Evolutionary conservation across 2,329 filamentous ascomycete genomes (phyloP).

Genomic region (Curvularia eragrostidis): DNA sequence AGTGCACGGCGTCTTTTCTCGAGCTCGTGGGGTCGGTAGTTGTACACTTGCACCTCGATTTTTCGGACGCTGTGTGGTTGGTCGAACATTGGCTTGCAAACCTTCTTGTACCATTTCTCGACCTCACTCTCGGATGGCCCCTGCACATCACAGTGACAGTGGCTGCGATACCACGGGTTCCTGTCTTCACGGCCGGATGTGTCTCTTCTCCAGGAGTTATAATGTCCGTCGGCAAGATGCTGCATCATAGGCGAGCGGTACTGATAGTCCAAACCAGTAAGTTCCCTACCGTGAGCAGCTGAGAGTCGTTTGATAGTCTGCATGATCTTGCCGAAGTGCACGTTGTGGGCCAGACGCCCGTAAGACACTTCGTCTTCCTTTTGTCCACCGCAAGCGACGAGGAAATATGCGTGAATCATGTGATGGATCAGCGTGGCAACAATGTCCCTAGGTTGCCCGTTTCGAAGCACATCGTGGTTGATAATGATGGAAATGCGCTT

Average conservation of each 20-base stretch:
- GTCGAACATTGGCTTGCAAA: slow-evolving; percentile 41
- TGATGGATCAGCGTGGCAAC: slow-evolving; percentile 52
- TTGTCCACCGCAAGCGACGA: slow-evolving; percentile 51
- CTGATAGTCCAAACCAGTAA: slow-evolving; percentile 47
- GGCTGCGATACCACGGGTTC: slow-evolving; percentile 35
- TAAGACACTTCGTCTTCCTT: slow-evolving; percentile 42
- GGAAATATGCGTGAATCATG: slow-evolving; percentile 56
- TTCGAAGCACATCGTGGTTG: slow-evolving; percentile 32
- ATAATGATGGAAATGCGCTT: slow-evolving; percentile 49
- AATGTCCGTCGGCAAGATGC: slow-evolving; percentile 23
- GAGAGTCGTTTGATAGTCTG: slow-evolving; percentile 47
- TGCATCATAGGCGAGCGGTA: slow-evolving; percentile 16
- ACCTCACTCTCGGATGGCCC: slow-evolving; percentile 30
- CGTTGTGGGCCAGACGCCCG: slow-evolving; percentile 47
- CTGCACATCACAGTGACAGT: slow-evolving; percentile 30
- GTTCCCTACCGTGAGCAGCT: slow-evolving; percentile 31
- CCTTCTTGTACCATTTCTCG: slow-evolving; percentile 42
- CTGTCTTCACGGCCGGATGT: slow-evolving; percentile 6
- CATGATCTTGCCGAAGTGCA: slow-evolving; percentile 52
- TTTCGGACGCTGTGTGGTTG: slow-evolving; percentile 26
- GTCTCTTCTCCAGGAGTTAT: slow-evolving; percentile 3
- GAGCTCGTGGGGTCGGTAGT: slow-evolving; percentile 36
- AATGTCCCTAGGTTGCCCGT: slow-evolving; percentile 41
- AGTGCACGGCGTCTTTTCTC: slow-evolving; percentile 37
- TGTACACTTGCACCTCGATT: slow-evolving; percentile 40